Conservation (phyloP, 2,329 filamentous ascomycete genomes). For the Calonectria hawksworthii region DNA sequence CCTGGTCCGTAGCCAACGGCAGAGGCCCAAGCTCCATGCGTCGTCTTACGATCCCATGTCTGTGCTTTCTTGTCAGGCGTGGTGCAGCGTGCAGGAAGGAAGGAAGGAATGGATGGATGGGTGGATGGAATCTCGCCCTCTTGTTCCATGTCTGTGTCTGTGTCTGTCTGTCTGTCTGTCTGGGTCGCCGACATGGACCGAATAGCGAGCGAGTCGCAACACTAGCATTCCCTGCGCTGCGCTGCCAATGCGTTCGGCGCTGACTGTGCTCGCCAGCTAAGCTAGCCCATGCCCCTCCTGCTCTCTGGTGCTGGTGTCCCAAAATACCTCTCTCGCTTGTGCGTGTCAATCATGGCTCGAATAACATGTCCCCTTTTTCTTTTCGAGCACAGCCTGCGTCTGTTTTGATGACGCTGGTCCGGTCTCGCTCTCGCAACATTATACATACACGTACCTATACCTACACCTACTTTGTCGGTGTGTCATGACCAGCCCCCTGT, state of each 20-base stretch:
- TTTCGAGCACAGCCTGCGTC: background rate
- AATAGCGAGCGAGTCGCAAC: slow-evolving; percentile 4
- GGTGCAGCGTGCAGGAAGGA: background rate
- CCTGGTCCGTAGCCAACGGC: background rate
- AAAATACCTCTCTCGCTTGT: background rate
- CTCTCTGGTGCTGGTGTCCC: background rate
- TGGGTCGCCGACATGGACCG: slow-evolving; percentile 8
- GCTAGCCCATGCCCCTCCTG: background rate
- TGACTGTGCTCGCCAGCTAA: background rate
- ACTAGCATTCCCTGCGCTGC: background rate
- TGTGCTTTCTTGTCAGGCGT: background rate
- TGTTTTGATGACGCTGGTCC: background rate
- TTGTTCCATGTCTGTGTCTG: background rate
- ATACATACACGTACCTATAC: background rate
- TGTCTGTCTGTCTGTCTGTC: background rate
- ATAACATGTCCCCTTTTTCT: background rate
- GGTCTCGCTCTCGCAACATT: background rate
- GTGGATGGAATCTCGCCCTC: background rate
- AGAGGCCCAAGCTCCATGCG: slow-evolving; percentile 12
- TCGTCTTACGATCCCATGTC: slow-evolving; percentile 16
- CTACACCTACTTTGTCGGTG: background rate
- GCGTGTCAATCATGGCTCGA: background rate
- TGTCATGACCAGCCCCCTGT: background rate
- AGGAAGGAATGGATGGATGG: background rate
- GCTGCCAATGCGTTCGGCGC: background rate